A percentile compares a stretch with the other conserved stretches of the same genome.
These are phyloP conservation scores for Xerocomellus dryophilus DNA, from an alignment of 768 basidiomycete species.

Conservation along the genomic window DNA sequence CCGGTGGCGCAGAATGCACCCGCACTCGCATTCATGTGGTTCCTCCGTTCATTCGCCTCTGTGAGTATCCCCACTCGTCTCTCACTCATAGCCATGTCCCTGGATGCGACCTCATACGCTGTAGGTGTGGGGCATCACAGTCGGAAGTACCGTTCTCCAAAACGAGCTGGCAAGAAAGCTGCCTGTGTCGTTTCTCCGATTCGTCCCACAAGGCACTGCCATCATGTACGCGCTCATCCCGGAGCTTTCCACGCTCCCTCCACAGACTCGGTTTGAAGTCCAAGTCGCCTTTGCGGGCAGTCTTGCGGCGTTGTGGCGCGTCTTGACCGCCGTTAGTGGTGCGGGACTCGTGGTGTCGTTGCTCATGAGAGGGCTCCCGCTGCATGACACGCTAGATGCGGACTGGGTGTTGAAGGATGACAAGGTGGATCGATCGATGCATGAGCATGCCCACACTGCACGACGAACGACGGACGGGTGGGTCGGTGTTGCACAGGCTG, in stretches of 20 bases:
- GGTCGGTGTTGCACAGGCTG: background rate
- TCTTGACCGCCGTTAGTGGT: slow-evolving; percentile 35
- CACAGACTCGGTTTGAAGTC: slow-evolving; percentile 35
- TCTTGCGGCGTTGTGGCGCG: slow-evolving; percentile 41
- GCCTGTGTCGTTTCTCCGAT: slow-evolving; percentile 36
- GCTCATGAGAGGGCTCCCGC: slow-evolving; percentile 4
- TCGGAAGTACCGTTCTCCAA: slow-evolving; percentile 48
- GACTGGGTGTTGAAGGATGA: background rate
- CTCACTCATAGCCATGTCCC: background rate
- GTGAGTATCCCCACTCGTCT: slow-evolving; percentile 18
- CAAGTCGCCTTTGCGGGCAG: slow-evolving; percentile 41
- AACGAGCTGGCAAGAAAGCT: slow-evolving; percentile 45
- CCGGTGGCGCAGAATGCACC: background rate
- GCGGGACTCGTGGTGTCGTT: slow-evolving; percentile 5
- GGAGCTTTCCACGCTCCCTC: slow-evolving; percentile 32
- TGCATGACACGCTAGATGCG: slow-evolving; percentile 1
- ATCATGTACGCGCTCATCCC: slow-evolving; percentile 49
- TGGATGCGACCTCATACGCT: no score
- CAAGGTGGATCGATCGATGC: background rate
- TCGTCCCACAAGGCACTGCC: slow-evolving; percentile 38
- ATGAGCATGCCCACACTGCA: no score
- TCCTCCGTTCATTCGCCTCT: slow-evolving; percentile 23
- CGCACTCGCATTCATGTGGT: background rate
- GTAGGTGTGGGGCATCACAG: slow-evolving; percentile 49
- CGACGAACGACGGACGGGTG: background rate